Percentiles rank a stretch among this genome's conserved stretches.
phyloP scores from a whole-genome alignment of 2,329 filamentous ascomycete genomes.

The Cadophora gregata region DNA sequence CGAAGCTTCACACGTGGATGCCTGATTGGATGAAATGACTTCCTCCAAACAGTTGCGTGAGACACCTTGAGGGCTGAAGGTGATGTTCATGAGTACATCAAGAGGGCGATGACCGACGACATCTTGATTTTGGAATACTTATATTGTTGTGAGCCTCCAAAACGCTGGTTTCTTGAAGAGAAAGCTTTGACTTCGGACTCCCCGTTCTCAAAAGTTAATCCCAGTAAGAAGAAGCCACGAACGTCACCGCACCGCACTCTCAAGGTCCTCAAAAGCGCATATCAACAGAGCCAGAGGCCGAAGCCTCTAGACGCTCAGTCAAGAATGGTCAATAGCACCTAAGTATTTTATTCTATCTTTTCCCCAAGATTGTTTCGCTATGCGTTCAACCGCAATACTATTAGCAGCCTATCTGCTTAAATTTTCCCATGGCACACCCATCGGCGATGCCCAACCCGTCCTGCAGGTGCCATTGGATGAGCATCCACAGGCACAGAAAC shows the following conservation, averaged over 20 bases:
- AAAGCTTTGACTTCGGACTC: constrained; percentile 1
- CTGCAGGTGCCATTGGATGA: constrained; percentile 42
- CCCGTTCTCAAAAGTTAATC: constrained; percentile 5
- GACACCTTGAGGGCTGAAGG: constrained; percentile 23
- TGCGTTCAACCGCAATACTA: constrained; percentile 34
- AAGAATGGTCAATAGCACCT: constrained; percentile 14
- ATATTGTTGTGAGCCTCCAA: constrained; percentile 2
- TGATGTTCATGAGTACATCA: not conserved
- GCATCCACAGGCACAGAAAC: constrained; percentile 32
- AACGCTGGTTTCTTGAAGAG: not conserved
- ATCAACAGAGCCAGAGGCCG: constrained; percentile 6
- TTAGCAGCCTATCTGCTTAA: constrained; percentile 38
- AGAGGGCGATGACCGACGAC: not conserved
- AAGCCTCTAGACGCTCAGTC: not conserved
- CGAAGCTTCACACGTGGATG: constrained; percentile 16
- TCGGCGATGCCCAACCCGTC: constrained; percentile 27
- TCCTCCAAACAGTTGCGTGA: not conserved
- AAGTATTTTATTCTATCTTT: constrained; percentile 20
- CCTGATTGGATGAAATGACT: constrained; percentile 23
- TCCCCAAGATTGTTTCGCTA: constrained; percentile 31
- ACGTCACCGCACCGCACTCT: constrained; percentile 15
- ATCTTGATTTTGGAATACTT: not conserved
- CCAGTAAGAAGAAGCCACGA: constrained; percentile 11
- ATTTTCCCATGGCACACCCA: constrained; percentile 35
- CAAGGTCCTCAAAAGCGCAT: not conserved